A percentile compares a stretch with the other conserved stretches of the same genome.
phyloP scores from a whole-genome alignment of 805 yeast species.

The Suhomyces faveliae region DNA sequence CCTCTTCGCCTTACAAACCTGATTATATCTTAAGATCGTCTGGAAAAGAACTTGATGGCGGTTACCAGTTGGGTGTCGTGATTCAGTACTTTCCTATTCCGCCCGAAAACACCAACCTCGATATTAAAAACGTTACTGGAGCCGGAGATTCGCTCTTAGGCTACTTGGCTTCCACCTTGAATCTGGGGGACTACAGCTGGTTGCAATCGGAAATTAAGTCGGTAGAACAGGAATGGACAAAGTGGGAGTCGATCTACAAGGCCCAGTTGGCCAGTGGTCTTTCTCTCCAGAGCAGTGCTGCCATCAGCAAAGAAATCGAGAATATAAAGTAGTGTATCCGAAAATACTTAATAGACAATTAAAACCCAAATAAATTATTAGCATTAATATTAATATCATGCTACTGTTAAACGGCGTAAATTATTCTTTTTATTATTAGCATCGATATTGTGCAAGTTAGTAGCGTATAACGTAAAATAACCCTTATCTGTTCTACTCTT shows the following conservation, averaged over 20 bases:
- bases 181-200: constrained; percentile 31
- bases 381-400: no score
- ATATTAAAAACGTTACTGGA: constrained; percentile 71
- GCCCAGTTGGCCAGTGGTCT: constrained; percentile 43
- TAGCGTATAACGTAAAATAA: background rate
- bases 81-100: constrained; percentile 61
- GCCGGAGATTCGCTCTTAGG: constrained; percentile 87
- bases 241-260: constrained; percentile 35
- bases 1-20: constrained; percentile 29
- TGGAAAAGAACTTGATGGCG: constrained; percentile 15
- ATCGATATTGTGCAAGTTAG: no score
- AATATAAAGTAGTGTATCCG: background rate
- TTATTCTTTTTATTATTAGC: no score
- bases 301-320: constrained; percentile 27
- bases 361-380: no score
- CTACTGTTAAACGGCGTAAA: no score
- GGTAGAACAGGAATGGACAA: constrained; percentile 36
- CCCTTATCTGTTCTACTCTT: no score
- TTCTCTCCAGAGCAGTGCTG: constrained; percentile 17
- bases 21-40: constrained; percentile 19
- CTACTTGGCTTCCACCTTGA: constrained; percentile 43
- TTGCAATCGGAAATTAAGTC: constrained; percentile 19
- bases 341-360: no score
- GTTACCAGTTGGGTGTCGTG: constrained; percentile 47
- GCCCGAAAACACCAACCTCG: constrained; percentile 23